Percentiles rank a stretch among this genome's conserved stretches.
Evolutionary conservation across 2,329 filamentous ascomycete genomes (phyloP).

Genomic region (Ophiostoma angusticollis): DNA sequence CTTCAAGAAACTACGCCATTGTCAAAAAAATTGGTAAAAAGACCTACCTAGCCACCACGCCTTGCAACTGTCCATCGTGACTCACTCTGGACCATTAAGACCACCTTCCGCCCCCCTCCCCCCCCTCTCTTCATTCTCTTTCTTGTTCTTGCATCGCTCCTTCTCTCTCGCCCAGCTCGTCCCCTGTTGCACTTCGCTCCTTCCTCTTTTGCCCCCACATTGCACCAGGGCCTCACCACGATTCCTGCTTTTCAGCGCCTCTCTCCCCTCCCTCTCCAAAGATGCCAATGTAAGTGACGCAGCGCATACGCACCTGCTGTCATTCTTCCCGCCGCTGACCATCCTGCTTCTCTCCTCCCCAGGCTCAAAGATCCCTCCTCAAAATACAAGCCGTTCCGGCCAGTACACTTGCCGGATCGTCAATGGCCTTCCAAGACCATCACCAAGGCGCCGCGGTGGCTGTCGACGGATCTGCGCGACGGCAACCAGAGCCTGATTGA

Average conservation of each 20-base stretch:
- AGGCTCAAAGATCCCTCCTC: constrained; percentile 65
- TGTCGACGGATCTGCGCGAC: constrained; percentile 78
- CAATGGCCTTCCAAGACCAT: constrained; percentile 78
- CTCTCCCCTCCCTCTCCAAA: neutral
- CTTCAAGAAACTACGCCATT: no score
- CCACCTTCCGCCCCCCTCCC: neutral
- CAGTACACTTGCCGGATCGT: constrained; percentile 53
- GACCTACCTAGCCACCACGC: no score
- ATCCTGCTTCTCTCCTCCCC: neutral
- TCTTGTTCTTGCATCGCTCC: neutral
- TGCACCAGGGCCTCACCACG: no score
- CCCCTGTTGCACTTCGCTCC: no score
- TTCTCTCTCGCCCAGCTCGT: neutral
- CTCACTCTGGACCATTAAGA: neutral
- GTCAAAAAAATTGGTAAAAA: no score
- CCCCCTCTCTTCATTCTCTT: neutral
- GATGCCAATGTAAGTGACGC: constrained; percentile 9
- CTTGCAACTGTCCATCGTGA: no score
- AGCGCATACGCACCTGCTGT: neutral
- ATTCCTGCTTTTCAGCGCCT: no score
- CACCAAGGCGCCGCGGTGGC: constrained; percentile 78
- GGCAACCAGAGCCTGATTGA: constrained; percentile 89
- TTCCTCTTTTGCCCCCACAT: neutral
- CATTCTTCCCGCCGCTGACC: neutral
- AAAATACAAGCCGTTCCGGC: constrained; percentile 62